Conservation (phyloP, 805 yeast species). For the Wickerhamiella sorbophila region DNA sequence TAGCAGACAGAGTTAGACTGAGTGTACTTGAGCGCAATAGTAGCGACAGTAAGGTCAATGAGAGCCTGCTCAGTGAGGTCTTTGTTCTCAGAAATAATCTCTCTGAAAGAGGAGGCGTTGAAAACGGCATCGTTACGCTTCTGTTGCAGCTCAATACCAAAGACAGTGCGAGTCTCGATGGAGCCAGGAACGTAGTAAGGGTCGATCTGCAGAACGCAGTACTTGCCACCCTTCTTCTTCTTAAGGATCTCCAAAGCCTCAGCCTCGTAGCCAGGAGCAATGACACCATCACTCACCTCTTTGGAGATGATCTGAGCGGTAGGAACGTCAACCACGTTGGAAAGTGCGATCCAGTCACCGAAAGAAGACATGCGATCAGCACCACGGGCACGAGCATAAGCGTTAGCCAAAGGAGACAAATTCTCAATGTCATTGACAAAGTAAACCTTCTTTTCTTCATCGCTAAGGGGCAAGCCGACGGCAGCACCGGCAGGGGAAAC, state of each 20-base stretch:
- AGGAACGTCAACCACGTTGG: constrained; percentile 89
- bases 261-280: constrained; percentile 91
- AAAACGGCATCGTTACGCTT: constrained; percentile 96
- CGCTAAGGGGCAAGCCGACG: constrained; percentile 85
- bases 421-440: constrained; percentile 90
- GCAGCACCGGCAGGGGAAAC: constrained; percentile 99
- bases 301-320: constrained; percentile 94
- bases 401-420: constrained; percentile 91
- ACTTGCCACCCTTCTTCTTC: constrained; percentile 94
- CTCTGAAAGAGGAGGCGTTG: constrained; percentile 78
- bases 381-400: constrained; percentile 98
- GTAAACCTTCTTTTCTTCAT: constrained; percentile 85
- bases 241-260: constrained; percentile 81
- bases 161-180: constrained; percentile 85
- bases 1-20: constrained; percentile 98
- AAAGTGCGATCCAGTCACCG: constrained; percentile 95
- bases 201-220: constrained; percentile 91
- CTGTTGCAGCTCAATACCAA: constrained; percentile 90
- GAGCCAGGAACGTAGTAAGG: constrained; percentile 78
- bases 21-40: constrained; percentile 92
- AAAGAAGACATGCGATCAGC: constrained; percentile 99
- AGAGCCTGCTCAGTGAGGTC: constrained; percentile 80
- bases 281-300: constrained; percentile 97
- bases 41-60: constrained; percentile 90
- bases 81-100: constrained; percentile 79